These are phyloP conservation scores for Clavispora carvajalis DNA, from an alignment of 805 yeast species.

Conservation along the genomic window DNA sequence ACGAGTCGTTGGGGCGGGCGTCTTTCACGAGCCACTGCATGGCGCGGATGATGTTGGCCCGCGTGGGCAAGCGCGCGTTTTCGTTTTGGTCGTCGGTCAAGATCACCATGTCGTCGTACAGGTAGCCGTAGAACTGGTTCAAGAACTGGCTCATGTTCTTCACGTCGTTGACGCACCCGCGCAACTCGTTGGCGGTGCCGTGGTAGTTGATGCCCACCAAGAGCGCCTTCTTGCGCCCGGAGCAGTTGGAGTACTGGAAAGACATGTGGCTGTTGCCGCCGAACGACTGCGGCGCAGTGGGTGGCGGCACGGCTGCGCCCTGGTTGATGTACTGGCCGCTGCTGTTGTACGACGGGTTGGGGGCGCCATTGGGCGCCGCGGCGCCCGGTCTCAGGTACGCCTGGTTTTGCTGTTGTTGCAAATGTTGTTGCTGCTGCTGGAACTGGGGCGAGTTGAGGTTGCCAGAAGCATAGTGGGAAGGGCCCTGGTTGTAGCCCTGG, in stretches of 20 bases:
- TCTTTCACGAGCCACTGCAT: constrained; percentile 76
- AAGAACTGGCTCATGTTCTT: constrained; percentile 45
- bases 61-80: constrained; percentile 53
- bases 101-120: constrained; percentile 51
- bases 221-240: constrained; percentile 70
- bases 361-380: constrained; percentile 13
- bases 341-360: constrained; percentile 11
- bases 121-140: constrained; percentile 37
- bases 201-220: constrained; percentile 75
- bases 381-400: constrained; percentile 9
- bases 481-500: too few species aligned
- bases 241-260: constrained; percentile 61
- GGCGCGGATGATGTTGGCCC: constrained; percentile 66
- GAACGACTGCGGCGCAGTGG: constrained; percentile 33
- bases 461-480: constrained; percentile 13
- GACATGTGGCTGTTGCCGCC: constrained; percentile 32
- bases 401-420: constrained; percentile 8
- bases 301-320: constrained; percentile 18
- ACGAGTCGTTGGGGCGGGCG: constrained; percentile 71
- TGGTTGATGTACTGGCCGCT: constrained; percentile 12
- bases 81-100: constrained; percentile 50
- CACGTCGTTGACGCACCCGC: constrained; percentile 81
- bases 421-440: constrained; percentile 11
- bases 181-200: constrained; percentile 54
- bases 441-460: constrained; percentile 14